Percentiles rank a stretch among this genome's conserved stretches.
phyloP scores from a whole-genome alignment of 495 filamentous ascomycete genomes.

The Glonium stellatum region DNA sequence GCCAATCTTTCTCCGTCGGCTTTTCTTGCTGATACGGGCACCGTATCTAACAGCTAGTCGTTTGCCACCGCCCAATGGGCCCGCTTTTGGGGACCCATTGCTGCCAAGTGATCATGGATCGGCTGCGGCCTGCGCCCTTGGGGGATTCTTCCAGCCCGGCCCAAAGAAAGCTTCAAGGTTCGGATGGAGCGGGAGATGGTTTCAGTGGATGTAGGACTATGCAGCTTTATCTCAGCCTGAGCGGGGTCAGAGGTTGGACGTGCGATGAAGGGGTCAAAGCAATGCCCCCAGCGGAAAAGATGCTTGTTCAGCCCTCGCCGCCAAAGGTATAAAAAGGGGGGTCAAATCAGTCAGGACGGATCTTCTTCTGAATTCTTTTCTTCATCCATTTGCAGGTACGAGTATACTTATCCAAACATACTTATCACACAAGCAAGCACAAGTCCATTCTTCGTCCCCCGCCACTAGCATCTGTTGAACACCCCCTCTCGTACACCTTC shows the following conservation, averaged over 20 bases:
- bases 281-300: slow-evolving; percentile 21
- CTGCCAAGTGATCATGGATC: slow-evolving; percentile 25
- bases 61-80: slow-evolving; percentile 26
- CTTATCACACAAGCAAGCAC: slow-evolving; percentile 12
- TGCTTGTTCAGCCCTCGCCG: slow-evolving; percentile 15
- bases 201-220: slow-evolving; percentile 30
- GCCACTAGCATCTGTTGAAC: slow-evolving; percentile 4
- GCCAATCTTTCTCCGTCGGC: slow-evolving; percentile 22
- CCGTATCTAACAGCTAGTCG: slow-evolving; percentile 12
- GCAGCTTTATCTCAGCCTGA: slow-evolving; percentile 29
- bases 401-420: slow-evolving; percentile 20
- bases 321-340: slow-evolving; percentile 31
- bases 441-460: slow-evolving; percentile 1
- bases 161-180: slow-evolving; percentile 18
- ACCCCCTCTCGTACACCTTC: slow-evolving; percentile 2
- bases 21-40: slow-evolving; percentile 19
- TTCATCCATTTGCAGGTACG: slow-evolving; percentile 5
- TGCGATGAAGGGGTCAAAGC: slow-evolving; percentile 22
- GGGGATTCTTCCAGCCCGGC: slow-evolving; percentile 25
- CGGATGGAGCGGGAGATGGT: slow-evolving; percentile 23
- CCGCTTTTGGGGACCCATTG: neutral
- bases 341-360: neutral
- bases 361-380: slow-evolving; percentile 21
- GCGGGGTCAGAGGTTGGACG: slow-evolving; percentile 26
- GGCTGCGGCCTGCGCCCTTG: slow-evolving; percentile 21